Evolutionary conservation across 2,329 filamentous ascomycete species (phyloP).

Genomic region (Phaeosphaeriaceae sp.): DNA sequence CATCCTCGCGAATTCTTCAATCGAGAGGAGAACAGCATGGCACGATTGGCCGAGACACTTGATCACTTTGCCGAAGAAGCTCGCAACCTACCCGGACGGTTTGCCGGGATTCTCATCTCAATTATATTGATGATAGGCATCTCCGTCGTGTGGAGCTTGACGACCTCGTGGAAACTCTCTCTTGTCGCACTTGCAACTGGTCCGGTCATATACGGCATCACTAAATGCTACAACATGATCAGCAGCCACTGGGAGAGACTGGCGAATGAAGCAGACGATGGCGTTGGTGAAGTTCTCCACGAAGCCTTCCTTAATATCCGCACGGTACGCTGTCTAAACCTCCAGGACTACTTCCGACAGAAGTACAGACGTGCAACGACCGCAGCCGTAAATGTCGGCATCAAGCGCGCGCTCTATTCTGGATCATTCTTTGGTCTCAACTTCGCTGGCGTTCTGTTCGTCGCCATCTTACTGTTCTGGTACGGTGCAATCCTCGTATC

Average conservation of each 20-base stretch:
- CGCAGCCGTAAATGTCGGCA: conserved; percentile 65
- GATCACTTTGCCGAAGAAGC: conserved; percentile 88
- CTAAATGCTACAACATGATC: conserved; percentile 69
- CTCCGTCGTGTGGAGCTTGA: conserved; percentile 77
- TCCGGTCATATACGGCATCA: conserved; percentile 71
- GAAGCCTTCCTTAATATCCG: conserved; percentile 82
- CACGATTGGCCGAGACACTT: conserved; percentile 72
- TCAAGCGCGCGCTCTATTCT: conserved; percentile 69
- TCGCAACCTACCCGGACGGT: conserved; percentile 80
- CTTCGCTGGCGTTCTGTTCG: conserved; percentile 73
- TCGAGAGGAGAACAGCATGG: conserved; percentile 67
- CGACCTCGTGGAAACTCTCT: conserved; percentile 79
- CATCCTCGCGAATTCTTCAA: conserved; percentile 86
- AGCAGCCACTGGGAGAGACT: conserved; percentile 75
- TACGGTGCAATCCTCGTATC: conserved; percentile 74
- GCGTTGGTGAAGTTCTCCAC: conserved; percentile 68
- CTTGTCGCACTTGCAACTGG: conserved; percentile 74
- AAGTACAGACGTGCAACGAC: conserved; percentile 66
- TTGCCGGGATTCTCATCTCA: conserved; percentile 73
- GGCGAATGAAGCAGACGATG: conserved; percentile 69
- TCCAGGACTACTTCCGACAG: conserved; percentile 73
- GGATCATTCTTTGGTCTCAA: conserved; percentile 80
- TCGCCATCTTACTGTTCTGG: conserved; percentile 82
- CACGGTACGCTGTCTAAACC: conserved; percentile 75
- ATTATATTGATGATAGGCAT: conserved; percentile 71